These are phyloP conservation scores for Phialophora chinensis DNA, from an alignment of 2,329 filamentous ascomycete species.

Conservation along the genomic window DNA sequence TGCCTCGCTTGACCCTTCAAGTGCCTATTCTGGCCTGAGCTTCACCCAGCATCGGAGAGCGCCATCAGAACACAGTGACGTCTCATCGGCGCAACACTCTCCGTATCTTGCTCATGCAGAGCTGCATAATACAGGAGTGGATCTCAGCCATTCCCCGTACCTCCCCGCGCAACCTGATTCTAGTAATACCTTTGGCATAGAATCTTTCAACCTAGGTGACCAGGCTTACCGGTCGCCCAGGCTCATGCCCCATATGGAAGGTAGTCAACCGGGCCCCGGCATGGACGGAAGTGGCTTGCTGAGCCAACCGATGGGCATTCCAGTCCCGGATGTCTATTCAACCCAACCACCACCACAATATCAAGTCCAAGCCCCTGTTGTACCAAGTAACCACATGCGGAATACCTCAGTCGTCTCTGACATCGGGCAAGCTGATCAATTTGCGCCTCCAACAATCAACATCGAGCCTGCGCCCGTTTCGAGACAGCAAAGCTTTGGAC, in stretches of 20 bases:
- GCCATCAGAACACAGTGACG: conserved; percentile 90
- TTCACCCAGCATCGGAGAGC: conserved; percentile 84
- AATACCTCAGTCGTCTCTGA: conserved; percentile 60
- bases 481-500: conserved; percentile 69
- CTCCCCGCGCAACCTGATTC: conserved; percentile 75
- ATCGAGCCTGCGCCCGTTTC: conserved; percentile 81
- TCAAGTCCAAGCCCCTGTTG: conserved; percentile 48
- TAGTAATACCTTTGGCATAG: conserved; percentile 77
- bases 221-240: conserved; percentile 70
- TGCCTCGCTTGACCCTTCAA: conserved; percentile 65
- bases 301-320: conserved; percentile 51
- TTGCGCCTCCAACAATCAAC: conserved; percentile 93
- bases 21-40: conserved; percentile 60
- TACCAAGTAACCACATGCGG: conserved; percentile 54
- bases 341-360: conserved; percentile 44
- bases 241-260: conserved; percentile 66
- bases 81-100: conserved; percentile 82
- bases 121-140: conserved; percentile 71
- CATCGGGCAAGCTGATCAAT: conserved; percentile 71
- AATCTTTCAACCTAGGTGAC: conserved; percentile 76
- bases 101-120: conserved; percentile 81
- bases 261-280: conserved; percentile 49
- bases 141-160: conserved; percentile 77
- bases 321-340: conserved; percentile 59
- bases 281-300: conserved; percentile 29